A percentile compares a stretch with the other conserved stretches of the same genome.
Conservation (phyloP, 2,329 filamentous ascomycete genomes). For the Paraphoma chrysanthemicola region DNA sequence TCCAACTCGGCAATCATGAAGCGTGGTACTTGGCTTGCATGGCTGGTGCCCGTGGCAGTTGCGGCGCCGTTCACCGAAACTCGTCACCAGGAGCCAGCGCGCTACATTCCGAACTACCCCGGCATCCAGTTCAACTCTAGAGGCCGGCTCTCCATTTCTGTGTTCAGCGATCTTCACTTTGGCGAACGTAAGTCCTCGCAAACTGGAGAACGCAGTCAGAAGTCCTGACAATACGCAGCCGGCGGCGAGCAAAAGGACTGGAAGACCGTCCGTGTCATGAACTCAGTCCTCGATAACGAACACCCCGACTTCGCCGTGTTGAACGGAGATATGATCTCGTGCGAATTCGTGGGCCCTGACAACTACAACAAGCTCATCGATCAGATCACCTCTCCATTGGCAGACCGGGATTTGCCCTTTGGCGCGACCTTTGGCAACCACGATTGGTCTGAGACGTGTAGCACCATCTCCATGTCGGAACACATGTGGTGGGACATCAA, state of each 20-base stretch:
- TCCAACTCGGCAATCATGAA: not conserved
- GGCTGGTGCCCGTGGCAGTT: not conserved
- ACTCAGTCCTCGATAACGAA: slow-evolving; percentile 64
- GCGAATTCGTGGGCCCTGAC: slow-evolving; percentile 54
- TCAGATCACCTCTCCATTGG: slow-evolving; percentile 52
- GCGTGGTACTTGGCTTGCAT: not conserved
- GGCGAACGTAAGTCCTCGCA: slow-evolving; percentile 64
- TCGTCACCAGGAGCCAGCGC: not conserved
- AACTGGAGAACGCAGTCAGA: slow-evolving; percentile 10
- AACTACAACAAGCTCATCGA: slow-evolving; percentile 29
- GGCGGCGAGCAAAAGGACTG: slow-evolving; percentile 51
- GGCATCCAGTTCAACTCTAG: slow-evolving; percentile 37
- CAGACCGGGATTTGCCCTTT: slow-evolving; percentile 64
- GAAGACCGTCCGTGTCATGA: slow-evolving; percentile 64
- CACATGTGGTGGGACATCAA: slow-evolving; percentile 50
- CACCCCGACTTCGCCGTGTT: slow-evolving; percentile 67
- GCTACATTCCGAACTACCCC: slow-evolving; percentile 20
- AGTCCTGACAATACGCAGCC: slow-evolving; percentile 16
- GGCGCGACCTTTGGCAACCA: slow-evolving; percentile 77
- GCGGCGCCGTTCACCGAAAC: slow-evolving; percentile 7
- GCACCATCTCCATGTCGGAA: slow-evolving; percentile 27
- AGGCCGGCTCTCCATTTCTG: slow-evolving; percentile 57
- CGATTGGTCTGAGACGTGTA: slow-evolving; percentile 53
- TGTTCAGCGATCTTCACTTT: slow-evolving; percentile 76
- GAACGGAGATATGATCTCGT: slow-evolving; percentile 75